Evolutionary conservation across 306 rosid genomes (phyloP).

Genomic region (Rosa chinensis): DNA sequence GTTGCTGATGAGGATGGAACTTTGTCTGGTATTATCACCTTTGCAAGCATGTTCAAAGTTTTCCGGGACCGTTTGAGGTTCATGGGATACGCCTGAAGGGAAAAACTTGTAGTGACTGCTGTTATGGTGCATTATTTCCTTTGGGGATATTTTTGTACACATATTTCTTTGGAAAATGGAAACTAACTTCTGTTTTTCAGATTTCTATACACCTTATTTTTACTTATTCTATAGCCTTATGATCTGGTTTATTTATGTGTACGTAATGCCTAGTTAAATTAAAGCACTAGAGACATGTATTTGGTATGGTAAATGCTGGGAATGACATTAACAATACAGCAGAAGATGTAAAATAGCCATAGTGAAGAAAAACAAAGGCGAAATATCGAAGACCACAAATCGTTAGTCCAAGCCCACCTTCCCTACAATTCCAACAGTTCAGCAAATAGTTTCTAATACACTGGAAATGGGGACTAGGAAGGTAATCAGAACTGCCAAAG

Average conservation of each 20-base stretch:
- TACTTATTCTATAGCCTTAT: background rate
- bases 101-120: background rate
- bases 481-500: background rate
- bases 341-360: too few relatives aligned
- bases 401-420: background rate
- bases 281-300: background rate
- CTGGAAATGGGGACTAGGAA: background rate
- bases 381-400: background rate
- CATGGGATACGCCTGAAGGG: slow-evolving; percentile 20
- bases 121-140: background rate
- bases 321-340: background rate
- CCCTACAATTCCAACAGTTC: background rate
- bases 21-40: slow-evolving; percentile 70
- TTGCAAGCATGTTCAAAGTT: slow-evolving; percentile 55
- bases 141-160: background rate
- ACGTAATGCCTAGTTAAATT: background rate
- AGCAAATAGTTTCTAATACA: background rate
- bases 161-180: background rate
- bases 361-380: background rate
- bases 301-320: background rate
- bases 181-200: background rate
- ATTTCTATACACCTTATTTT: background rate
- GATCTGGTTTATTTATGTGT: background rate
- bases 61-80: slow-evolving; percentile 60
- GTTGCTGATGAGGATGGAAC: slow-evolving; percentile 75